Evolutionary conservation across 2,329 filamentous ascomycete genomes (phyloP), one percentile per base, ranked within the genome.

Genomic region (Sordariomycetes sp.): DNA sequence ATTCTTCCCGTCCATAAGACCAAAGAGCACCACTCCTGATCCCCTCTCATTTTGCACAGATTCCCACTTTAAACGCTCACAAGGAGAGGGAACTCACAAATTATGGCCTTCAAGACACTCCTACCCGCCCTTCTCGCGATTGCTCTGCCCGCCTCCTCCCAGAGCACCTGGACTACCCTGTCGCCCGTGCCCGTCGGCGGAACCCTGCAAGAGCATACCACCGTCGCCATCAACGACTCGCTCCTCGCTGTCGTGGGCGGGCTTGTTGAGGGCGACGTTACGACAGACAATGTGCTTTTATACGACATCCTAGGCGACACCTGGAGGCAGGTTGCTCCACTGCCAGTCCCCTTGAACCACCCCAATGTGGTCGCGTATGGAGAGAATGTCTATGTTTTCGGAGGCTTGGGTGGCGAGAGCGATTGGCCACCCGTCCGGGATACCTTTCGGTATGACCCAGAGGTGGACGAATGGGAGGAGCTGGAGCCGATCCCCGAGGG

Each of bases 331-430:
- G 65, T 61, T 1, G 62, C 70, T 0, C 62, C 67, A 4, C 58
- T 69, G 0, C 72, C 73, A 0, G 51, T 65, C 0, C 52, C 63
- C 5, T 60, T 71, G 2, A 74, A 72, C 54, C 72, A 75, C 57
- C 64, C 67, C 53, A 76, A 76, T 55, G 68, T 66, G 22, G 73
- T 69, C 7, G 68, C 62, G 0, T 64, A 71, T 2, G 59, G 69
- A 51, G 67, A 67, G 52, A 71, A 70, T 57, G 64, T 75, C 14
- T 75, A 74, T 58, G 54, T 75, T 0, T 63, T 76, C 2, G 73
- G 74, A 6, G 72, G 70, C 0, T 64, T 75, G 1, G 61, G 62
- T 1, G 64, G 62, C 14, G 60, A 65, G 14, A 61, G 58, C 20
- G 60, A 62, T 0, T 73, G 70, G 70, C 52, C 59, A 14, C 35